Evolutionary conservation across 768 basidiomycete species (phyloP).

Genomic region (Kwoniella dejecticola): DNA sequence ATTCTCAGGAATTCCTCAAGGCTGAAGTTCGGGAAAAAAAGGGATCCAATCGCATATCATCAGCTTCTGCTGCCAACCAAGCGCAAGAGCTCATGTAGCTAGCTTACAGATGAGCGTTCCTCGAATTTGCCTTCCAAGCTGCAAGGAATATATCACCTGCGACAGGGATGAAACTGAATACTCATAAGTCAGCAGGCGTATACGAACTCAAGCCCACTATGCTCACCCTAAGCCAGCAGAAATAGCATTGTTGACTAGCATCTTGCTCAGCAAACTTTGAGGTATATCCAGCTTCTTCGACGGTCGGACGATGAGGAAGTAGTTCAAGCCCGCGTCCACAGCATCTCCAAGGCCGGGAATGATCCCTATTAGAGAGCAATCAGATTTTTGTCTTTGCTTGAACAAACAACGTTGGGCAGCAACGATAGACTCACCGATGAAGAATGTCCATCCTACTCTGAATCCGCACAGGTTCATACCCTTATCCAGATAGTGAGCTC

Average conservation of each 20-base stretch:
- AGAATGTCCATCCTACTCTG: constrained; percentile 82
- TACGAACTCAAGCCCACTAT: not conserved
- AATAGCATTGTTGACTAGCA: constrained; percentile 73
- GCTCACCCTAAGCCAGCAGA: constrained; percentile 65
- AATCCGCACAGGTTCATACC: constrained; percentile 77
- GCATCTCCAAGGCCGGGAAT: constrained; percentile 52
- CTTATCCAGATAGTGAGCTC: constrained; percentile 86
- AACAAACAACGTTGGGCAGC: not conserved
- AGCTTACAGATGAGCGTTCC: constrained; percentile 74
- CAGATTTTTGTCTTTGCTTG: not conserved
- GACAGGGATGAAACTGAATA: constrained; percentile 63
- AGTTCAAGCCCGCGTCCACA: constrained; percentile 59
- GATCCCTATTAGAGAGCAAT: constrained; percentile 30
- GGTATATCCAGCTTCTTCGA: constrained; percentile 73
- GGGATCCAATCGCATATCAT: no score
- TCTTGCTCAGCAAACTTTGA: constrained; percentile 67
- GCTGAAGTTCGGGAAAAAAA: constrained; percentile 21
- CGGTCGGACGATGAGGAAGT: constrained; percentile 74
- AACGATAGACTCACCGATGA: constrained; percentile 61
- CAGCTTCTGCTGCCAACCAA: no score
- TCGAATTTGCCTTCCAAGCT: constrained; percentile 79
- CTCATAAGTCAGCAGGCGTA: not conserved
- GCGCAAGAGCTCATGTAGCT: no score
- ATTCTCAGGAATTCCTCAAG: constrained; percentile 81
- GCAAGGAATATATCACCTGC: constrained; percentile 77